Base-by-base conservation (phyloP, 768 basidiomycete species). In the Panaeolus cyanescens region DNA sequence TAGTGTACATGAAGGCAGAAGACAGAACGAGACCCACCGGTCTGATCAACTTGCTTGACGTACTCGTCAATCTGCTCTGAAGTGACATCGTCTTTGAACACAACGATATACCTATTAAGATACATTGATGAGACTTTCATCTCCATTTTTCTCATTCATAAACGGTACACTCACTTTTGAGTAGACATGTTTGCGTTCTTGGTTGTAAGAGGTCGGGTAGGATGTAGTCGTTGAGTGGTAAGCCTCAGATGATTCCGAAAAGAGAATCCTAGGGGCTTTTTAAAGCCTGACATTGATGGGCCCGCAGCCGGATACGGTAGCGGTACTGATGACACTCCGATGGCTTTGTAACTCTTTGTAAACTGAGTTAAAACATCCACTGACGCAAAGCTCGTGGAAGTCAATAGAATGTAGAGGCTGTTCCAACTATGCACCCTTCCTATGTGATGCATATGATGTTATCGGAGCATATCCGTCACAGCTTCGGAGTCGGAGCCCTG, bases 1-100 rank as follows among this genome's bases (percentile, higher is more conserved):
- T 13, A 34, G 10, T n/a, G 15, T 5, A 34, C 19, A 32, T 32
- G 1, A 8, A n/a, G 1, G 12, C 5, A 53, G 2, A 54, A 17
- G 9, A 10, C n/a, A 33, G 56, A 22, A 0, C n/a, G n/a, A 25
- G 10, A 34, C n/a, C 10, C 3, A 56, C 59, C 59, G 8, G 28
- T 56, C 31, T 39, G 25, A 15, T 22, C 37, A 7, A 60, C 28
- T 30, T 60, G 32, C 30, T 55, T 17, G 1, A 20, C 32, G 20
- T 60, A 60, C 15, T 60, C 30, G 30, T 32, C 30, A 37, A 60
- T 60, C 54, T 60, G 54, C 2, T 42, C 59, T 13, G 17, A n/a
- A 12, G 59, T 55, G 20, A 60, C 54, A 7, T 12, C 54, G 13
- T 60, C 54, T 36, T 60, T 60, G 59, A 60, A 60, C 22, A 60